These are phyloP conservation scores for Kodamaea laetipori DNA, from an alignment of 805 yeast genomes.

Conservation along the genomic window DNA sequence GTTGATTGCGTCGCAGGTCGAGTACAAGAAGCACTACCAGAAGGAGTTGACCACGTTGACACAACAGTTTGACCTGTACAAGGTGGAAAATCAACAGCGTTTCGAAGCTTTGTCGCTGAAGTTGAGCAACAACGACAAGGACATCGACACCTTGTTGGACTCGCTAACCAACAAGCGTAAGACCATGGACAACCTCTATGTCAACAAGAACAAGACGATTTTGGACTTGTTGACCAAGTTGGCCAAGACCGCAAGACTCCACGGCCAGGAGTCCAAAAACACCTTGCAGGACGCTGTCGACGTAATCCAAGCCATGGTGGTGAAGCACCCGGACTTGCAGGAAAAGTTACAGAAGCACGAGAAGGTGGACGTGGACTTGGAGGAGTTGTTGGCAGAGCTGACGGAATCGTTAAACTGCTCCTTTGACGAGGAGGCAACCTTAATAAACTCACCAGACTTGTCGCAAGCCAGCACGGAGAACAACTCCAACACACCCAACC, in stretches of 20 bases:
- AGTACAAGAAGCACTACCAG: conserved; percentile 52
- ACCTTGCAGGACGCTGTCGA: conserved; percentile 50
- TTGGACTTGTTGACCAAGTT: conserved; percentile 46
- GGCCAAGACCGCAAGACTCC: conserved; percentile 46
- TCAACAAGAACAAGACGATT: conserved; percentile 47
- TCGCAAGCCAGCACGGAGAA: conserved; percentile 3
- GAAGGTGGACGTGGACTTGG: conserved; percentile 34
- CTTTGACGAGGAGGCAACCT: conserved; percentile 37
- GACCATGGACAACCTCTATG: conserved; percentile 51
- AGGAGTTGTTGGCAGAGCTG: conserved; percentile 35
- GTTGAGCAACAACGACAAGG: conserved; percentile 49
- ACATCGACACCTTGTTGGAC: conserved; percentile 51
- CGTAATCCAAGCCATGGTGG: conserved; percentile 42
- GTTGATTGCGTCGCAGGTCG: conserved; percentile 50
- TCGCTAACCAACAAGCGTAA: conserved; percentile 48
- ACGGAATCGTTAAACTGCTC: conserved; percentile 32
- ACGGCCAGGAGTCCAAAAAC: conserved; percentile 50
- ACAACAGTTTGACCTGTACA: conserved; percentile 37
- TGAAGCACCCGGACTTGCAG: conserved; percentile 37
- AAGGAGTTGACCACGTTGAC: conserved; percentile 44
- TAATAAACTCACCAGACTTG: conserved; percentile 22
- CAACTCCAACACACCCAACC: conserved; percentile 12
- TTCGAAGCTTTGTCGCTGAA: conserved; percentile 38
- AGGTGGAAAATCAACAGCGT: conserved; percentile 35
- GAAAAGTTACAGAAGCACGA: conserved; percentile 32